These are phyloP conservation scores for Chrysoporthe cubensis DNA, from an alignment of 2,329 filamentous ascomycete species.

Conservation along the genomic window DNA sequence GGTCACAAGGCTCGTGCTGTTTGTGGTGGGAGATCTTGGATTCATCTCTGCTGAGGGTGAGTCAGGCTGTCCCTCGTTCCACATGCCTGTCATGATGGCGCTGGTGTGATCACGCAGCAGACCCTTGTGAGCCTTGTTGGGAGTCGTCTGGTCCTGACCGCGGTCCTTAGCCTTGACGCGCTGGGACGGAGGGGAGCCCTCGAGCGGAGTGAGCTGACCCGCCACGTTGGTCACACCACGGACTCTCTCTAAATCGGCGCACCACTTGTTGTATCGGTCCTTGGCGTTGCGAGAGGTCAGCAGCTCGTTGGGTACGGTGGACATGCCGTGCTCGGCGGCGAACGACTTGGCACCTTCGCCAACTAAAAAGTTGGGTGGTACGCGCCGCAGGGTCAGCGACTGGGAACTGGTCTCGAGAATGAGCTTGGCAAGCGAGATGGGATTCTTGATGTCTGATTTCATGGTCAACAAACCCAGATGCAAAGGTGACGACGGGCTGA, in stretches of 20 bases:
- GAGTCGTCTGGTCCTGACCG: background rate
- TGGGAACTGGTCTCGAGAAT: conserved; percentile 78
- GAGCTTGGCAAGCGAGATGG: conserved; percentile 82
- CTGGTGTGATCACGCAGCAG: conserved; percentile 53
- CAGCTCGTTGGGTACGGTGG: conserved; percentile 71
- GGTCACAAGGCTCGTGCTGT: conserved; percentile 8
- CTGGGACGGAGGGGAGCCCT: conserved; percentile 22
- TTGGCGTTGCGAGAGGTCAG: conserved; percentile 80
- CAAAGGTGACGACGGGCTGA: conserved; percentile 30
- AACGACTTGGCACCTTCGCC: conserved; percentile 86
- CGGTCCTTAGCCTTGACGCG: background rate
- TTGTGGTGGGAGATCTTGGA: background rate
- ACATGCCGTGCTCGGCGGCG: conserved; percentile 77
- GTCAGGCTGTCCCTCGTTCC: conserved; percentile 66
- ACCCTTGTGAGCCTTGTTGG: conserved; percentile 11
- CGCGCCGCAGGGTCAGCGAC: conserved; percentile 80
- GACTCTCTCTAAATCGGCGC: conserved; percentile 65
- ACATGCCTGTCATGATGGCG: conserved; percentile 60
- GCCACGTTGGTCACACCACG: background rate
- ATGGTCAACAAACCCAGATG: background rate
- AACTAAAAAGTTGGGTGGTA: conserved; percentile 90
- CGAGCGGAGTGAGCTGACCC: conserved; percentile 47
- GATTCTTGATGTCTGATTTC: conserved; percentile 83
- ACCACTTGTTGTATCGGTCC: conserved; percentile 81
- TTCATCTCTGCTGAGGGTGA: conserved; percentile 46